Base-by-base conservation (phyloP, 768 basidiomycete species). In the Boletus coccyginus region DNA sequence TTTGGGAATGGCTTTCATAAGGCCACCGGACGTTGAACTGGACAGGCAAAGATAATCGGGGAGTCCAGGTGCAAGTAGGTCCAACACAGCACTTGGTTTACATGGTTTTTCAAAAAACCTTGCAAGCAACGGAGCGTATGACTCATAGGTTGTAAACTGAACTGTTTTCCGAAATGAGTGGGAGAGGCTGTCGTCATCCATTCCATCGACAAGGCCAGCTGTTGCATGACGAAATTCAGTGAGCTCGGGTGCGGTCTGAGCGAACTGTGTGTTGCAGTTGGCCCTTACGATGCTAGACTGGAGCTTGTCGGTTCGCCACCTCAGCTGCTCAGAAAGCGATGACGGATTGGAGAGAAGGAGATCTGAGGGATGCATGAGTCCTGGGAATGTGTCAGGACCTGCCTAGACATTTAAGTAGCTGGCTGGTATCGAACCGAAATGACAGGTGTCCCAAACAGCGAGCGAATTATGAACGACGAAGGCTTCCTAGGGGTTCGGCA, bases 31-130 rank as follows among this genome's bases (percentile, higher is more conserved):
- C 19, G 62, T 67, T 12, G 60, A 59, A 7, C 57, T 59, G 21
- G 65, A 67, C 21, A n/a, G 24, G 9, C 19, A 43, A 3, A 66
- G 50, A 29, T 19, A 65, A 42, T 65, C 60, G n/a, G 65, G 66
- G 1, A 66, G 7, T 32, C 65, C 66, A 0, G 60, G 63, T 1
- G 63, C 49, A 35, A 65, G 50, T 8, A 62, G 29, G 32, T 66
- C 17, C 24, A 38, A 29, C 19, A 65, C 11, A 5, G 19, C 47
- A 10, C 35, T 44, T 7, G 33, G 47, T 45, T 36, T 57, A 17
- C 52, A 57, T 2, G 60, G 55, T 27, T 24, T 53, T 10, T 63
- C 46, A 2, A 36, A 45, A 42, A 57, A 47, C 36, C 33, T 52
- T 11, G 60, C 36, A 10, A 64, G 7, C 21, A 59, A 56, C 3